Evolutionary conservation across 768 basidiomycete species (phyloP), one percentile per base, ranked within the genome.

Genomic region (Suillus occidentalis): DNA sequence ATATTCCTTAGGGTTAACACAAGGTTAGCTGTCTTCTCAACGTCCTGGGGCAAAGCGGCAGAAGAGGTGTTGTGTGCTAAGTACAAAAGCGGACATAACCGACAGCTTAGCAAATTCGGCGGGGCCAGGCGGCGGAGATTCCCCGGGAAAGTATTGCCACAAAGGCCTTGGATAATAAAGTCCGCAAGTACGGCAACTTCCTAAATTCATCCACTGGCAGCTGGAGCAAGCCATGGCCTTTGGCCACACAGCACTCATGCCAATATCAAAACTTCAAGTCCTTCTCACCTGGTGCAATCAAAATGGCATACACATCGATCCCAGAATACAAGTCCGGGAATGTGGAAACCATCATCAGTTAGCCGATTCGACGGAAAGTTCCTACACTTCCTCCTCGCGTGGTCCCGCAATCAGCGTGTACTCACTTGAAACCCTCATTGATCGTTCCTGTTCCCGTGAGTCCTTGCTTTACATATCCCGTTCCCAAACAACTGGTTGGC

Each of bases 201-300:
- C 58, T 2, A 20, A n/a, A 59, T 20, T 20, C 58, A 59, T 59
- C 58, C 58, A 8, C 58, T 25, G 57, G 14, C 37, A 25, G 39
- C 31, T 4, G 2, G 2, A 31, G 31, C 31, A 4, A 4, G 31
- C 31, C 31, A 31, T 31, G 31, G 31, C 31, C 31, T 31, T 4
- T 31, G 31, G 31, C 31, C 31, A 31, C 31, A 31, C 31, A 31
- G 31, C 31, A 31, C 31, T 31, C 31, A 31, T 31, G 31, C 31
- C 31, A 31, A 31, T 69, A 40, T 60, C 63, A 52, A 69, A 22
- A 47, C 59, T 63, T 47, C 13, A 60, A 34, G 39, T 62, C 50
- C 71, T 87, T 20, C 67, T 85, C 6, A 70, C 72, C 50, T 89
- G 87, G 87, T 87, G 86, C 67, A 60, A 72, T 36, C 71, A 78